Conservation (phyloP, 176 grass and related monocot species). For the Aegilops tauschii region DNA sequence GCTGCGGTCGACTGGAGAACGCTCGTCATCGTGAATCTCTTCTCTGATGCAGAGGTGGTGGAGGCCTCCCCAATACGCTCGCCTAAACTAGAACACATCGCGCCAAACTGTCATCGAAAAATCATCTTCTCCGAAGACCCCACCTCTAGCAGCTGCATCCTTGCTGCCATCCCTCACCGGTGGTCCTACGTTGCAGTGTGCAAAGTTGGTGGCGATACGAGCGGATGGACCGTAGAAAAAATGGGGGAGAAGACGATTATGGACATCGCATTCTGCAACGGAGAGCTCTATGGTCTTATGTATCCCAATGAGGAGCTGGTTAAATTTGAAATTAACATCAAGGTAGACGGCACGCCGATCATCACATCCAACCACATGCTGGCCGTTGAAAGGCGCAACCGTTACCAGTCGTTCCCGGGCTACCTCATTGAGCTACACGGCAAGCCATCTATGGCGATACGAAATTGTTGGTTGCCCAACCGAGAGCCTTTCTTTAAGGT, state of each 20-base stretch:
- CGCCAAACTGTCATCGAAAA: neutral
- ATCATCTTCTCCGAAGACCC: neutral
- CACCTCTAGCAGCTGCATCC: neutral
- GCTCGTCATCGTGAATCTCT: neutral
- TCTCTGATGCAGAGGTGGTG: neutral
- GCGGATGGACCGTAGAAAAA: neutral
- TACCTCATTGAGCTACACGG: neutral
- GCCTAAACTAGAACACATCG: neutral
- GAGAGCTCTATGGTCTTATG: neutral
- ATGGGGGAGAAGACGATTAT: neutral
- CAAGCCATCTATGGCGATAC: neutral
- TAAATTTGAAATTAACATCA: neutral
- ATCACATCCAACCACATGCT: neutral
- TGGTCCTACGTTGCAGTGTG: neutral
- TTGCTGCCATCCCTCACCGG: neutral
- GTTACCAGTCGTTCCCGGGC: neutral
- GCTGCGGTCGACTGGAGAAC: neutral
- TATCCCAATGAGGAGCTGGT: neutral
- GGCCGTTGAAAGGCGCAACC: neutral
- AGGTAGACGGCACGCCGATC: neutral
- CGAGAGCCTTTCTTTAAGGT: neutral
- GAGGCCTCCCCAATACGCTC: too few relatives aligned
- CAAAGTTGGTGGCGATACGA: neutral
- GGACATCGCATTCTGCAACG: neutral
- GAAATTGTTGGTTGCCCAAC: neutral